A percentile compares a stretch with the other conserved stretches of the same genome.
These are phyloP conservation scores for Populus pruinosa DNA, from an alignment of 345 rosid species.

Conservation along the genomic window DNA sequence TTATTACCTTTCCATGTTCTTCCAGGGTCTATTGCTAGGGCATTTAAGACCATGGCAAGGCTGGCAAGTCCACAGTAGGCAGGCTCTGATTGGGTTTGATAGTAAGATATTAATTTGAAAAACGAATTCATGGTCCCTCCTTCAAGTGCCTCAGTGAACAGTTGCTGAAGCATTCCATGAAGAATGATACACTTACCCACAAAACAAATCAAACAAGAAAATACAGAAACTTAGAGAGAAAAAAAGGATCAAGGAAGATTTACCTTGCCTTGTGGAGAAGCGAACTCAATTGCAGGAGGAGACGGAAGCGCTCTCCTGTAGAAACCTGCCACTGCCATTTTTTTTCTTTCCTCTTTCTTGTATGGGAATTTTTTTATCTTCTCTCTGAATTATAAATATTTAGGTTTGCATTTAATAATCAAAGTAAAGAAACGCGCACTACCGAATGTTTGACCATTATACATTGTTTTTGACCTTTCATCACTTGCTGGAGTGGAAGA, in stretches of 20 bases:
- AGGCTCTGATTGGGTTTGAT: conserved; percentile 49
- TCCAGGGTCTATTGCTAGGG: conserved; percentile 44
- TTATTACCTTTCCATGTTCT: conserved; percentile 41
- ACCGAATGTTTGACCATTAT: no score
- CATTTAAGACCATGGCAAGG: conserved; percentile 40
- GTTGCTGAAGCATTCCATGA: conserved; percentile 22
- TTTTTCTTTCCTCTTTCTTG: neutral
- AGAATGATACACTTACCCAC: neutral
- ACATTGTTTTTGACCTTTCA: no score
- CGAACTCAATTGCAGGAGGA: conserved; percentile 79
- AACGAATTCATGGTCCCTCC: conserved; percentile 38
- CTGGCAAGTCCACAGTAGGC: conserved; percentile 44
- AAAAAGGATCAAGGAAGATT: neutral
- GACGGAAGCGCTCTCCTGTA: conserved; percentile 62
- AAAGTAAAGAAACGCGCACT: no score
- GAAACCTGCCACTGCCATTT: conserved; percentile 69
- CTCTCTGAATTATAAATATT: no score
- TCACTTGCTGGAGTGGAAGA: no score
- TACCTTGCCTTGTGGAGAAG: conserved; percentile 80
- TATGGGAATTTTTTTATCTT: neutral
- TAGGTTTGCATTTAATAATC: no score
- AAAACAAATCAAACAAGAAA: neutral
- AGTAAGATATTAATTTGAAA: conserved; percentile 34
- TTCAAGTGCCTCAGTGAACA: conserved; percentile 34
- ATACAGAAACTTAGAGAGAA: neutral